These are phyloP conservation scores for Rhizopus delemar DNA, from an alignment of 371 early-diverging fungal species.

Conservation along the genomic window DNA sequence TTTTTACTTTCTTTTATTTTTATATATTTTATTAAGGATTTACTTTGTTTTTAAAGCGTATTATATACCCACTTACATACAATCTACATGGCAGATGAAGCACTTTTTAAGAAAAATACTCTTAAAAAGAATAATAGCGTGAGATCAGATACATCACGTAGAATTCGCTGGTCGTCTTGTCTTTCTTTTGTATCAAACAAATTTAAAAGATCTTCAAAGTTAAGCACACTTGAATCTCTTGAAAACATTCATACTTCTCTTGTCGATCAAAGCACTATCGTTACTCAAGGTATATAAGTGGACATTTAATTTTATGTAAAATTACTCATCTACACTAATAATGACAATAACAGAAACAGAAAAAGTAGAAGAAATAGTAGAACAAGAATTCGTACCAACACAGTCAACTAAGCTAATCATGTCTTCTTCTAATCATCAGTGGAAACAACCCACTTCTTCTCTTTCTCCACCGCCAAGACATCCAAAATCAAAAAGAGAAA, in stretches of 20 bases:
- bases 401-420: not conserved
- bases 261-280: not conserved
- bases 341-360: too few species aligned
- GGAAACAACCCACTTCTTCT: conserved; percentile 14
- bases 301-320: too few species aligned
- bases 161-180: conserved; percentile 35
- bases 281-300: not conserved
- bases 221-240: conserved; percentile 11
- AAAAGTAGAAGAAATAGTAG: not conserved
- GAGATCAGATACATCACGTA: conserved; percentile 10
- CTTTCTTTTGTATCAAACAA: conserved; percentile 26
- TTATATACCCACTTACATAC: not conserved
- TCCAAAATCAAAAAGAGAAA: conserved; percentile 18
- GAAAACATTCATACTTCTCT: conserved; percentile 10
- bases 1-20: not conserved
- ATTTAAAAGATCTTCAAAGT: conserved; percentile 8
- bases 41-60: not conserved
- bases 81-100: conserved; percentile 18
- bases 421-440: not conserved
- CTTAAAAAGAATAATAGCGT: conserved; percentile 5
- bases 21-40: conserved; percentile 5
- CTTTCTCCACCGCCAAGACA: conserved; percentile 32
- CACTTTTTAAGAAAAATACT: not conserved
- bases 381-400: not conserved
- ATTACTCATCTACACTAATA: too few species aligned